A percentile compares a stretch with the other conserved stretches of the same genome.
Evolutionary conservation across 2,329 filamentous ascomycete species (phyloP).

Genomic region (Fusarium sp.): DNA sequence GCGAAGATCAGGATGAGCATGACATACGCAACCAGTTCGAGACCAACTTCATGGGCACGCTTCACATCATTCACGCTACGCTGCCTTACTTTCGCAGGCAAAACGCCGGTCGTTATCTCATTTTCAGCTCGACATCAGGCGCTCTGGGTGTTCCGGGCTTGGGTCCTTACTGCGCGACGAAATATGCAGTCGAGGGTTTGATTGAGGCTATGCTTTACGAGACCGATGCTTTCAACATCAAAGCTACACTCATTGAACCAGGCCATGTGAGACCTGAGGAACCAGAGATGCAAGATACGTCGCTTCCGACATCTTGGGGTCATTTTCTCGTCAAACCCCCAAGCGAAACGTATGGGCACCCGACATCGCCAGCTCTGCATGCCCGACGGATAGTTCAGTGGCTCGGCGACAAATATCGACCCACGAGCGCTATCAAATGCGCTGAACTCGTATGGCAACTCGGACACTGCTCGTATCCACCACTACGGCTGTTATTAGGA

Average conservation of each 20-base stretch:
- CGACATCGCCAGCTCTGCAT: slow-evolving; percentile 87
- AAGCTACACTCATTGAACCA: slow-evolving; percentile 92
- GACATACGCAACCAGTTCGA: slow-evolving; percentile 97
- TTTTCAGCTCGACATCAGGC: slow-evolving; percentile 93
- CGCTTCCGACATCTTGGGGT: slow-evolving; percentile 82
- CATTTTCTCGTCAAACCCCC: slow-evolving; percentile 92
- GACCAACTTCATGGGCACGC: slow-evolving; percentile 95
- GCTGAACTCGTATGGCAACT: slow-evolving; percentile 95
- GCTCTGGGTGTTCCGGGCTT: slow-evolving; percentile 93
- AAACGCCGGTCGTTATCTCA: slow-evolving; percentile 83
- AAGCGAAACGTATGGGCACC: slow-evolving; percentile 82
- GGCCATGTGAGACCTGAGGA: slow-evolving; percentile 91
- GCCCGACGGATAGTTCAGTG: slow-evolving; percentile 93
- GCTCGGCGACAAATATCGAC: slow-evolving; percentile 87
- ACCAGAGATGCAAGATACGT: slow-evolving; percentile 64
- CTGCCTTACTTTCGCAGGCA: slow-evolving; percentile 88
- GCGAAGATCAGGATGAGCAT: slow-evolving; percentile 96
- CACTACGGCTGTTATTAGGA: slow-evolving; percentile 85
- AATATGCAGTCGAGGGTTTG: slow-evolving; percentile 95
- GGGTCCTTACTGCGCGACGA: slow-evolving; percentile 95
- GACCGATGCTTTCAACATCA: slow-evolving; percentile 90
- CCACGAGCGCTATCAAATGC: slow-evolving; percentile 91
- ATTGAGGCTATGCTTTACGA: slow-evolving; percentile 98
- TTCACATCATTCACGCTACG: slow-evolving; percentile 92
- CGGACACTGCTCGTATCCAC: slow-evolving; percentile 94